Evolutionary conservation across 169 alveolate species (phyloP).

Genomic region (Plasmodium relictum): DNA sequence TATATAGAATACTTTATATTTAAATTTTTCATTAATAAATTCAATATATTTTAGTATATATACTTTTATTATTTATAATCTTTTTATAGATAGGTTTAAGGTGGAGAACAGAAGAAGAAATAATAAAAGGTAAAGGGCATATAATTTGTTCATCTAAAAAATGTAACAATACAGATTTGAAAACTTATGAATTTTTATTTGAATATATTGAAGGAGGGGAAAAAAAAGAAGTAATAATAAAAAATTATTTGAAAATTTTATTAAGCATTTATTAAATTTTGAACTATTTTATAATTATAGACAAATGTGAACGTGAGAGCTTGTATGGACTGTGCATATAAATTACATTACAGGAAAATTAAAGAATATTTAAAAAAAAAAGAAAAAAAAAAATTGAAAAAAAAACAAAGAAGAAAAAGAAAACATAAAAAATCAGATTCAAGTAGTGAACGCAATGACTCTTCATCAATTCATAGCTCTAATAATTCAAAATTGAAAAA

Average conservation of each 20-base stretch:
- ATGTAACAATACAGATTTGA: conserved; percentile 47
- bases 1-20: neutral
- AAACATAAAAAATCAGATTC: neutral
- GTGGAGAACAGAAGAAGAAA: conserved; percentile 78
- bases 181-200: conserved; percentile 52
- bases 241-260: neutral
- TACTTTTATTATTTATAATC: neutral
- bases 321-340: conserved; percentile 69
- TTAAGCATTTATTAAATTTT: neutral
- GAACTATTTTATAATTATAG: conserved; percentile 7
- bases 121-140: conserved; percentile 65
- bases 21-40: neutral
- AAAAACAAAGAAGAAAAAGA: conserved; percentile 1
- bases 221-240: conserved; percentile 24
- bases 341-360: conserved; percentile 51
- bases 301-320: conserved; percentile 60
- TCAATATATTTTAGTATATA: too few species aligned
- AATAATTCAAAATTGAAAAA: neutral
- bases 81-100: conserved; percentile 59
- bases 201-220: conserved; percentile 34
- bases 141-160: conserved; percentile 55
- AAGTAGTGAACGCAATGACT: conserved; percentile 6
- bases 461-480: neutral
- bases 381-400: conserved; percentile 13
- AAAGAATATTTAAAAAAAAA: conserved; percentile 57